Percentiles rank a stretch among this genome's conserved stretches.
phyloP scores from a whole-genome alignment of 1,284 basidiomycete species.

The Trichosporon sp. region DNA sequence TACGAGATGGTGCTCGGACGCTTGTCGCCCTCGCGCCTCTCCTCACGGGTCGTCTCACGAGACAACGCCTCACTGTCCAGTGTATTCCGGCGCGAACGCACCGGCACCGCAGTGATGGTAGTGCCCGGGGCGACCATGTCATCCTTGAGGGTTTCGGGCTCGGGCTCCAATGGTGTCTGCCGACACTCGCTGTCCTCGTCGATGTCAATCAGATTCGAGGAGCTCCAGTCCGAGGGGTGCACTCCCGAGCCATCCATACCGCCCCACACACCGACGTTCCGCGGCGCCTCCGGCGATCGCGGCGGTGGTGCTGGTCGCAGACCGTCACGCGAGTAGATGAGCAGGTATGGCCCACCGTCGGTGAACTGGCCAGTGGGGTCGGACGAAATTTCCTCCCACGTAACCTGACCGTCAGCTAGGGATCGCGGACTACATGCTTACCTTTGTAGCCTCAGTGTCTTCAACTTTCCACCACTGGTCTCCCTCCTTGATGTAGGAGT shows the following conservation, averaged over 20 bases:
- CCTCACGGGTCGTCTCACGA: slow-evolving; percentile 16
- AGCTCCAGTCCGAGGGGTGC: slow-evolving; percentile 9
- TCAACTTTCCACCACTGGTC: slow-evolving; percentile 50
- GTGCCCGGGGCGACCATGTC: neutral
- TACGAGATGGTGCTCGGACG: slow-evolving; percentile 12
- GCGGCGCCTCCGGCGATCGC: neutral
- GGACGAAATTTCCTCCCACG: slow-evolving; percentile 38
- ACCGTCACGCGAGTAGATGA: slow-evolving; percentile 42
- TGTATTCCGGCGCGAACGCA: slow-evolving; percentile 1
- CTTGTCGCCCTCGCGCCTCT: neutral
- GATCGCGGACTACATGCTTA: slow-evolving; percentile 4
- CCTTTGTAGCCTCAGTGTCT: slow-evolving; percentile 40
- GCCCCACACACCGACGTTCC: neutral
- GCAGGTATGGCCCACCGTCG: slow-evolving; percentile 51
- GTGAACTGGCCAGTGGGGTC: slow-evolving; percentile 51
- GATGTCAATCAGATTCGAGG: neutral
- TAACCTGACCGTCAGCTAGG: slow-evolving; percentile 33
- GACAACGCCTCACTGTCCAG: slow-evolving; percentile 9
- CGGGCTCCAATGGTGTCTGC: neutral
- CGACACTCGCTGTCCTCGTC: slow-evolving; percentile 11
- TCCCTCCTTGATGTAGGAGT: slow-evolving; percentile 40
- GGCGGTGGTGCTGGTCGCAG: slow-evolving; percentile 21
- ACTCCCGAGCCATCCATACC: neutral
- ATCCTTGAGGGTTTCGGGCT: neutral
- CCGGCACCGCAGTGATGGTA: neutral